Conservation (phyloP, 768 basidiomycete species). For the Lactarius sp. region DNA sequence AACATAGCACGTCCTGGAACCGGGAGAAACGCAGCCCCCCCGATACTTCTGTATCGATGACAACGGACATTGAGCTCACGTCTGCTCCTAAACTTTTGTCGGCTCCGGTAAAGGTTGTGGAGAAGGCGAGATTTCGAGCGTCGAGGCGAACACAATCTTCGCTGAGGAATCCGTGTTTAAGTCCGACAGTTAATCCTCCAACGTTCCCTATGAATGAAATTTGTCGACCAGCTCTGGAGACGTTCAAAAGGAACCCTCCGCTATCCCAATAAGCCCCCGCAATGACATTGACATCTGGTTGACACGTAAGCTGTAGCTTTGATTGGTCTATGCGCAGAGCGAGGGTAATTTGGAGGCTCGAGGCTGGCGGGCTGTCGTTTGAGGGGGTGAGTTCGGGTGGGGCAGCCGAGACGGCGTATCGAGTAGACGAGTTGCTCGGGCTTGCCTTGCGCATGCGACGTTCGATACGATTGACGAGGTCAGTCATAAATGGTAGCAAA, state of each 20-base stretch:
- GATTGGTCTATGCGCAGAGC: conserved; percentile 92
- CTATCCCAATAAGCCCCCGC: conserved; percentile 90
- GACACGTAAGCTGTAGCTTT: conserved; percentile 78
- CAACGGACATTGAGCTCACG: conserved; percentile 59
- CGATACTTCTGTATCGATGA: conserved; percentile 81
- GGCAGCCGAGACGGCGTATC: not conserved
- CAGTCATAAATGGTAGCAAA: conserved; percentile 79
- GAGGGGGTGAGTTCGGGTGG: conserved; percentile 17
- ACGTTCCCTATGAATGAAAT: conserved; percentile 74
- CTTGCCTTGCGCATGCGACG: conserved; percentile 56
- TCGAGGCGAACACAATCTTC: conserved; percentile 78
- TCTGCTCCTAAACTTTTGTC: conserved; percentile 35
- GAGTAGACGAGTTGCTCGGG: conserved; percentile 25
- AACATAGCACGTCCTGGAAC: conserved; percentile 87
- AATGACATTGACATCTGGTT: conserved; percentile 89
- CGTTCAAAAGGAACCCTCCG: conserved; percentile 80
- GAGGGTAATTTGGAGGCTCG: conserved; percentile 69
- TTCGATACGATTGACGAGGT: conserved; percentile 67
- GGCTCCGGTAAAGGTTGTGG: conserved; percentile 59
- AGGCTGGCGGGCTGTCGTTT: conserved; percentile 28
- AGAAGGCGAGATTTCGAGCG: conserved; percentile 78
- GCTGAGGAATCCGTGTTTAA: conserved; percentile 82
- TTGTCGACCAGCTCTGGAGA: conserved; percentile 68
- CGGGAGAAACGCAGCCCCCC: conserved; percentile 79
- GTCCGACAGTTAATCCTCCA: conserved; percentile 71